Base-by-base conservation (phyloP, 169 alveolate species). In the Cryptosporidium tyzzeri region DNA sequence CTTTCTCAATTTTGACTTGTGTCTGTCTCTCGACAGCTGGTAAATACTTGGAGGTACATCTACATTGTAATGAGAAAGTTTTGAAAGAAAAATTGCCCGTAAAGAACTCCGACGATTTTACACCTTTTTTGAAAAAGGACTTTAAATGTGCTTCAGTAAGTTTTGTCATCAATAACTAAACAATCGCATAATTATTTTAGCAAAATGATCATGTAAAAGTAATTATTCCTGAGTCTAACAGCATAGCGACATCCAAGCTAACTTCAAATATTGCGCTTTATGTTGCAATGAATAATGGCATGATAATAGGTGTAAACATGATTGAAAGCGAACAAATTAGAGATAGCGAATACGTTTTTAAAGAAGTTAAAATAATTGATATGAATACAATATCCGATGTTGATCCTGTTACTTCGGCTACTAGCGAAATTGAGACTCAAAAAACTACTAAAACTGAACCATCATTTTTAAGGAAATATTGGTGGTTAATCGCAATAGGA, bases 401-500 rank as follows among this genome's bases (percentile, higher is more conserved):
- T 14, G 41, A n/a, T 16, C 51, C 62, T 9, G 89, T 31, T 26
- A 26, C 48, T 10, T 33, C 26, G n/a, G 29, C 48, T 45, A 70
- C 41, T 39, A 70, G 8, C 5, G 39, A 70, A 35, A 21, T 37
- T 39, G 84, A 70, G 9, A n/a, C 3, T 29, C 53, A n/a, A 29
- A 70, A 44, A 14, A 41, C n/a, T 5, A 44, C 35, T 61, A 69
- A 55, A 48, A 73, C 59, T 6, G 35, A 80, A 39, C 68, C 29
- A 45, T 80, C 86, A 37, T 75, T 80, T 16, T 62, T 80, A 59
- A 59, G 67, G 41, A 41, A 48, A 35, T 80, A 80, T 44, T 80
- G 89, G 89, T 80, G 89, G 89, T 41, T 80, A 62, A 26, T 80
- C 45, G 75, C 69, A 31, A 61, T 80, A 23, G 74, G 74, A 18